These are phyloP conservation scores for Acanthamoeba pearcei DNA, from an alignment of 208 protist genomes.

Conservation along the genomic window DNA sequence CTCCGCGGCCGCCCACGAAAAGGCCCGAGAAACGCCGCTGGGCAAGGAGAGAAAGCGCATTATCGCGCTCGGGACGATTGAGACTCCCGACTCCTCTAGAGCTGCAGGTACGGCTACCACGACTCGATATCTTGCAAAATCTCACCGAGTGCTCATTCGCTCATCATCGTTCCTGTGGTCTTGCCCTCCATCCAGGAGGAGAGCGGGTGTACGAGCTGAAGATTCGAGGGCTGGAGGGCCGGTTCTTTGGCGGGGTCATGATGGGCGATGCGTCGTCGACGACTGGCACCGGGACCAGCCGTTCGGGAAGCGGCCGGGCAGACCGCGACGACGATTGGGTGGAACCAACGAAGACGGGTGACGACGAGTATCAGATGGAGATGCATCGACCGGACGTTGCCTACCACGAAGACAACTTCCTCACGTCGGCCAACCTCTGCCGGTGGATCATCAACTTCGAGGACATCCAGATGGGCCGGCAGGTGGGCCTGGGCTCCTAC, in stretches of 20 bases:
- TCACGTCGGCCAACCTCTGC: slow-evolving; percentile 8
- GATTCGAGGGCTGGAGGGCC: not conserved
- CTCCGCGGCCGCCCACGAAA: not conserved
- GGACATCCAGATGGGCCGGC: not conserved
- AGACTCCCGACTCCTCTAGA: not conserved
- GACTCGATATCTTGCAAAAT: not conserved
- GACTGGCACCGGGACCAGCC: not conserved
- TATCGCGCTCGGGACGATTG: not conserved
- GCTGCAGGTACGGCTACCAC: too few relatives aligned
- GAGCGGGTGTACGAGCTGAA: slow-evolving; percentile 5
- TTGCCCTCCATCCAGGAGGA: not conserved
- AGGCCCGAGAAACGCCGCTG: not conserved
- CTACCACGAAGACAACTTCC: slow-evolving; percentile 24
- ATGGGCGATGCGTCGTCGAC: not conserved
- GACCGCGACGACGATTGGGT: not conserved
- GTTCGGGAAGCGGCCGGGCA: not conserved
- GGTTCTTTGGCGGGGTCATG: not conserved
- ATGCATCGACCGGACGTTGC: not conserved
- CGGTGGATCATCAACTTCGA: slow-evolving; percentile 60
- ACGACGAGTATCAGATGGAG: not conserved
- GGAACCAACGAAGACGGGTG: not conserved
- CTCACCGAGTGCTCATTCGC: not conserved
- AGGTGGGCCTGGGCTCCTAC: slow-evolving; percentile 19
- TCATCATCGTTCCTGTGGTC: not conserved
- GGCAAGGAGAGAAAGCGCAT: slow-evolving; percentile 3